Percentiles rank a stretch among this genome's conserved stretches.
These are phyloP conservation scores for Nepenthes gracilis DNA, from an alignment of 148 eudicot species.

Conservation along the genomic window DNA sequence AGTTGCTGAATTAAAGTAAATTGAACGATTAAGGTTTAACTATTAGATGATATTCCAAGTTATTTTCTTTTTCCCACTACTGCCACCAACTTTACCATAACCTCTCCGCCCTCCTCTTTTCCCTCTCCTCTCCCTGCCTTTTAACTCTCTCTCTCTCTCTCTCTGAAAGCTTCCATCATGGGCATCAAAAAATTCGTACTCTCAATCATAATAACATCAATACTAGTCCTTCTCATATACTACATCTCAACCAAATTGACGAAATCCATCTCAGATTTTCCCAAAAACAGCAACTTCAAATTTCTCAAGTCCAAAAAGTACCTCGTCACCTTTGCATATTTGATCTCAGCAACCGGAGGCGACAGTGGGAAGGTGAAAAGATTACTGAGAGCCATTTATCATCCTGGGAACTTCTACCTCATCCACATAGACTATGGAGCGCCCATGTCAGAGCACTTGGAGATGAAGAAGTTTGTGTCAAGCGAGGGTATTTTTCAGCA, in stretches of 20 bases:
- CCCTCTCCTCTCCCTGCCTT: slow-evolving; percentile 2
- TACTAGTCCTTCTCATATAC: slow-evolving; percentile 25
- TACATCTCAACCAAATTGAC: slow-evolving; percentile 15
- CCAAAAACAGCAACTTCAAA: slow-evolving; percentile 13
- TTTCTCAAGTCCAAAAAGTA: slow-evolving; percentile 16
- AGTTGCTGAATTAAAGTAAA: too few species aligned
- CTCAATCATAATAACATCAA: slow-evolving; percentile 36
- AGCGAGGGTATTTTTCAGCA: slow-evolving; percentile 29
- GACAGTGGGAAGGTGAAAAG: slow-evolving; percentile 57
- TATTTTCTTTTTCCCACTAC: too few species aligned
- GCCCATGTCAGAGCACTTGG: slow-evolving; percentile 44
- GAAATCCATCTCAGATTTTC: slow-evolving; percentile 10
- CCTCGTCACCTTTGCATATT: slow-evolving; percentile 73
- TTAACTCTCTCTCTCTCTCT: too few species aligned
- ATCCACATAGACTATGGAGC: slow-evolving; percentile 69
- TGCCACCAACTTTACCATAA: background rate
- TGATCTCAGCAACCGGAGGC: slow-evolving; percentile 77
- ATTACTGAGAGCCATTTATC: slow-evolving; percentile 49
- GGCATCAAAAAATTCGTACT: slow-evolving; percentile 30
- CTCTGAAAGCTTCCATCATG: slow-evolving; percentile 20
- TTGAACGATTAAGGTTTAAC: too few species aligned
- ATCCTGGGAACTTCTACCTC: slow-evolving; percentile 73
- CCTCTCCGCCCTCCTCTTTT: background rate
- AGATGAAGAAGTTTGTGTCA: slow-evolving; percentile 46
- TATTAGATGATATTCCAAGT: too few species aligned